phyloP scores from a whole-genome alignment of 2,329 filamentous ascomycete species.

The Dactylellina parvicollis region DNA sequence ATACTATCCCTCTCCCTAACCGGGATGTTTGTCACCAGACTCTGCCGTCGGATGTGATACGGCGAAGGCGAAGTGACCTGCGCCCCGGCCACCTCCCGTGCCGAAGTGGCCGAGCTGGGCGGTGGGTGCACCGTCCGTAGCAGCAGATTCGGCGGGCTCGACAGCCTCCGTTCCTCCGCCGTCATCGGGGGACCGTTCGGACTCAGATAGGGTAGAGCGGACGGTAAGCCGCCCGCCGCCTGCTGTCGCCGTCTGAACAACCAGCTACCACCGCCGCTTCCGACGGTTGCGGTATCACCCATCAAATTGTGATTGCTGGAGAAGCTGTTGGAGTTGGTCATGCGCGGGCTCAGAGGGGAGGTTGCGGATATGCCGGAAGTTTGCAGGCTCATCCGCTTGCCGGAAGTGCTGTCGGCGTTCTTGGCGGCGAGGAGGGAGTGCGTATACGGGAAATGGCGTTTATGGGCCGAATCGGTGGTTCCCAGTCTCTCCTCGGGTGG shows the following conservation, averaged over 20 bases:
- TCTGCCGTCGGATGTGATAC: conserved; percentile 37
- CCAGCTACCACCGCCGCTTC: conserved; percentile 20
- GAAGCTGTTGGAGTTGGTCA: conserved; percentile 43
- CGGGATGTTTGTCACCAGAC: conserved; percentile 34
- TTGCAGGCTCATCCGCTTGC: background rate
- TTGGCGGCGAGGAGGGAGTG: conserved; percentile 57
- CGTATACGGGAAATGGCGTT: conserved; percentile 57
- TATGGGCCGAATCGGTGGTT: conserved; percentile 55
- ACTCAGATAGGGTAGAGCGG: conserved; percentile 33
- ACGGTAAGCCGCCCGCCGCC: background rate
- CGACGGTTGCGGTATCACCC: conserved; percentile 20
- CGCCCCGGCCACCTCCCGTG: conserved; percentile 31
- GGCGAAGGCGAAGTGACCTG: conserved; percentile 36
- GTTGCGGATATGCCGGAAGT: conserved; percentile 6
- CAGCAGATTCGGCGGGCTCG: conserved; percentile 29
- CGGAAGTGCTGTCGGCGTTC: conserved; percentile 17
- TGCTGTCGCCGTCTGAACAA: conserved; percentile 28
- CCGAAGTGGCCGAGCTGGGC: conserved; percentile 15
- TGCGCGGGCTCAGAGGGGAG: conserved; percentile 29
- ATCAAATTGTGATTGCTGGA: conserved; percentile 25
- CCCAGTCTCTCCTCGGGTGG: conserved; percentile 56
- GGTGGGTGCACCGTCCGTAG: conserved; percentile 31
- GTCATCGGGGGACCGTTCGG: conserved; percentile 49
- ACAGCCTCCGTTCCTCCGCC: conserved; percentile 33
- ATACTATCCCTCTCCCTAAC: conserved; percentile 41